Evolutionary conservation across 2,329 filamentous ascomycete species (phyloP), one percentile per base, ranked within the genome.

Genomic region (Aureobasidium lini): DNA sequence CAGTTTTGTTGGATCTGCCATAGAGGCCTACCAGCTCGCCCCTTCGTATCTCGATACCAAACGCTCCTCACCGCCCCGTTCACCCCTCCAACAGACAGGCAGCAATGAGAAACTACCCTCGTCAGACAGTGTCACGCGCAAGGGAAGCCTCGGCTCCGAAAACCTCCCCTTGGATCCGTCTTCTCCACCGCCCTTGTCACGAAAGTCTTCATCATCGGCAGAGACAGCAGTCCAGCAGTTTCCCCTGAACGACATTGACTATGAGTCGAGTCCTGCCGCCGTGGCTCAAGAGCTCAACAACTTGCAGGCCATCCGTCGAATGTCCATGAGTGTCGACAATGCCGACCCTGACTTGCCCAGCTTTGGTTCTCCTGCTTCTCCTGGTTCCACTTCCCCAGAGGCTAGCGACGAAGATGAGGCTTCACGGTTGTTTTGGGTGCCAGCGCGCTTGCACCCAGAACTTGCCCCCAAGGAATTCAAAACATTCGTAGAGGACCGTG

Each of bases 401-500:
- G 64, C 85, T 34, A 88, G 90, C 63, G 88, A 95, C 67, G 91
- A 95, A 70, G 88, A 91, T 66, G 93, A 97, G 70, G 85, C 90
- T 7, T 91, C 92, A 2, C 84, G 91, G 63, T 76, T 97, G 61
- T 89, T 97, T 65, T 99, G 94, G 94, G 94, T 99, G 6, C 94
- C 94, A 5, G 94, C 94, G 28, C 85, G 91, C 61, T 82, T 99
- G 31, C 94, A 99, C 68, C 94, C 94, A 0, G 94, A 99, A 73
- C 79, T 99, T 50, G 94, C 94, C 2, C 94, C 94, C 1, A 91
- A 89, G 69, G 94, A 96, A 66, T 99, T 97, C 79, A 96, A 95
- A 73, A 93, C 88, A 1, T 99, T 97, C 66, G 82, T 99, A 2
- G 93, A 99, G 68, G 95, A 92, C 63, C 86, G 92, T 69, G 90